phyloP scores from a whole-genome alignment of 2,329 filamentous ascomycete species.

The Rasamsonia emersonii region DNA sequence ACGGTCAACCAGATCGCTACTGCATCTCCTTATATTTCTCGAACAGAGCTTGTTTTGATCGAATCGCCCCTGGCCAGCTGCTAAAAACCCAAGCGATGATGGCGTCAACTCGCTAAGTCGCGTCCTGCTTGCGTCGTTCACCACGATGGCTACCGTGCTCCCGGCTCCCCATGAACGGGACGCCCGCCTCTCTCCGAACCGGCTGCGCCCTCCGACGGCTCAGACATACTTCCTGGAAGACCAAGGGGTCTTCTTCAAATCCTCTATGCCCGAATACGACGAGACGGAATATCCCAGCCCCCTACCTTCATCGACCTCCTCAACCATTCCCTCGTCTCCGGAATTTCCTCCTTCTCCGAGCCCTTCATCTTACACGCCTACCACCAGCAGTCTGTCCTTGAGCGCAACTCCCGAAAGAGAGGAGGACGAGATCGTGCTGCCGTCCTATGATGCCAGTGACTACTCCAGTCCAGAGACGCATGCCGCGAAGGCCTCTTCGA shows the following conservation, averaged over 20 bases:
- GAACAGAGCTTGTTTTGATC: no score
- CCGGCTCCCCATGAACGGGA: constrained; percentile 21
- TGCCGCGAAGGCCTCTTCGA: no score
- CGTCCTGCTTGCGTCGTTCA: constrained; percentile 5
- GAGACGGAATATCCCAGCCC: constrained; percentile 17
- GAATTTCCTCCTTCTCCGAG: constrained; percentile 21
- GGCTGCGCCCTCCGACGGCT: constrained; percentile 19
- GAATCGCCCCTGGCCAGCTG: no score
- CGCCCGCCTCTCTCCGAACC: constrained; percentile 24
- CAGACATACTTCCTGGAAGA: constrained; percentile 26
- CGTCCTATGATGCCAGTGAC: constrained; percentile 33
- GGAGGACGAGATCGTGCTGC: constrained; percentile 34
- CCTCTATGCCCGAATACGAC: constrained; percentile 20
- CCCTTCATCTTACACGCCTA: constrained; percentile 26
- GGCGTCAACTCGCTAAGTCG: no score
- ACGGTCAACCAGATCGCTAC: no score
- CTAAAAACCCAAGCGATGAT: no score
- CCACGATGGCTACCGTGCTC: constrained; percentile 28
- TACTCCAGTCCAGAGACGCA: constrained; percentile 9
- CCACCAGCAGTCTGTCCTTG: constrained; percentile 30
- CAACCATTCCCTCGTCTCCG: constrained; percentile 31
- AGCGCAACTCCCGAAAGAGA: constrained; percentile 18
- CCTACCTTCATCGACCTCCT: constrained; percentile 24
- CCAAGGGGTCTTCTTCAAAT: constrained; percentile 15
- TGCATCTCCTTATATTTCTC: no score